phyloP scores from a whole-genome alignment of 169 alveolate species.

The Plasmodium vivax region DNA sequence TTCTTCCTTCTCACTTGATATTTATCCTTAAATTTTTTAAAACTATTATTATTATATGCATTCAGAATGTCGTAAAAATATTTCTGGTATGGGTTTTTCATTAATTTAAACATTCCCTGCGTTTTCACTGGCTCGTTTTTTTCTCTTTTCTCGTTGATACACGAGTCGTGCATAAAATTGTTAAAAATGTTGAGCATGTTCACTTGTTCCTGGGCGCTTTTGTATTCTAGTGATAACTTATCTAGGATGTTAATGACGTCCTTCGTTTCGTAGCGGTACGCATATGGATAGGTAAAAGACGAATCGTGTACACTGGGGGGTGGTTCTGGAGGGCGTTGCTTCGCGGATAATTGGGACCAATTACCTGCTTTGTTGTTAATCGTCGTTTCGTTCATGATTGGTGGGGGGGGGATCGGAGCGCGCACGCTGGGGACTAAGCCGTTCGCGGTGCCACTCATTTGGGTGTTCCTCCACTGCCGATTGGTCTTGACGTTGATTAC shows the following conservation, averaged over 20 bases:
- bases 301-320: neutral
- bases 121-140: neutral
- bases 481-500: neutral
- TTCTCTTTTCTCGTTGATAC: slow-evolving; percentile 17
- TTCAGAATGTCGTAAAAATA: slow-evolving; percentile 50
- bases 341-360: neutral
- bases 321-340: neutral
- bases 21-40: slow-evolving; percentile 63
- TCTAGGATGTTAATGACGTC: slow-evolving; percentile 41
- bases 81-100: slow-evolving; percentile 46
- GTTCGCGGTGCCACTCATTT: neutral
- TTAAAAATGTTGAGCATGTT: slow-evolving; percentile 17
- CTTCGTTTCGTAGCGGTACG: slow-evolving; percentile 1
- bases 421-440: neutral
- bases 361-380: neutral
- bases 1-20: slow-evolving; percentile 29
- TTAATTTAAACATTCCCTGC: slow-evolving; percentile 14
- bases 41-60: slow-evolving; percentile 43
- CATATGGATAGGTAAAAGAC: neutral
- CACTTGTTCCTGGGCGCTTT: slow-evolving; percentile 26
- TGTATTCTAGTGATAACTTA: slow-evolving; percentile 23
- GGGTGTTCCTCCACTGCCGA: neutral
- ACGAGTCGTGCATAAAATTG: slow-evolving; percentile 47
- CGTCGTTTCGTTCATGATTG: neutral
- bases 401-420: neutral